Evolutionary conservation across 1,284 basidiomycete genomes (phyloP), one percentile per base, ranked within the genome.

Genomic region (Leccinum laetum): DNA sequence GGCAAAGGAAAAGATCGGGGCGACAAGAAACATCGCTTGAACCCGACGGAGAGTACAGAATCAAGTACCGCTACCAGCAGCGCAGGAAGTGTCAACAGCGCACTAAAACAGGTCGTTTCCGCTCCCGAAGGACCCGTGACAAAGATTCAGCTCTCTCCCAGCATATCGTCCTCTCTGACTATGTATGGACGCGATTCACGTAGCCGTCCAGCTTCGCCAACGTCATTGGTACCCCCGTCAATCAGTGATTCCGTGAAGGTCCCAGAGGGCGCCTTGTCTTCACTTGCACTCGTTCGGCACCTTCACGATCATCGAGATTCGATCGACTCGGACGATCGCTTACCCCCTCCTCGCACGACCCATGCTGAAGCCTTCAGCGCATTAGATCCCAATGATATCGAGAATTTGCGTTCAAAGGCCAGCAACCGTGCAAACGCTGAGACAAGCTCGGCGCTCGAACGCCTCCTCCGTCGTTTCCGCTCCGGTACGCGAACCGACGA

Each of bases 281-380:
- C 65, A 6, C 55, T 64, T 2, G 61, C 69, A 18, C 24, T 26
- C 26, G 26, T 66, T 21, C 62, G 55, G 49, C 63, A 65, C 11
- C 58, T 68, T 61, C 70, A 62, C n/a, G 64, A 73, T 16, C 71
- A 77, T 44, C 77, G 76, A 9, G 73, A 71, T 29, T 77, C 76
- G 0, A 60, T 71, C 9, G 79, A 79, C 61, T 72, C 69, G 6
- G 64, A 76, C 58, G 65, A 79, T 68, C 64, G 78, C 77, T 26
- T 72, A 60, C 75, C 83, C 61, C 69, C 77, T 24, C 52, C 52
- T 26, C 85, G 88, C 29, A 92, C 90, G 3, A 88, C 89, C 5
- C 89, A 93, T 72, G 84, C 84, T 10, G 91, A 93, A 75, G 87
- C 89, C 0, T 93, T 90, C 68, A 85, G 84, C 3, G 84, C 89